Evolutionary conservation across 495 filamentous ascomycete species (phyloP), one percentile per base, ranked within the genome.

Genomic region (Baudoinia panamericana): DNA sequence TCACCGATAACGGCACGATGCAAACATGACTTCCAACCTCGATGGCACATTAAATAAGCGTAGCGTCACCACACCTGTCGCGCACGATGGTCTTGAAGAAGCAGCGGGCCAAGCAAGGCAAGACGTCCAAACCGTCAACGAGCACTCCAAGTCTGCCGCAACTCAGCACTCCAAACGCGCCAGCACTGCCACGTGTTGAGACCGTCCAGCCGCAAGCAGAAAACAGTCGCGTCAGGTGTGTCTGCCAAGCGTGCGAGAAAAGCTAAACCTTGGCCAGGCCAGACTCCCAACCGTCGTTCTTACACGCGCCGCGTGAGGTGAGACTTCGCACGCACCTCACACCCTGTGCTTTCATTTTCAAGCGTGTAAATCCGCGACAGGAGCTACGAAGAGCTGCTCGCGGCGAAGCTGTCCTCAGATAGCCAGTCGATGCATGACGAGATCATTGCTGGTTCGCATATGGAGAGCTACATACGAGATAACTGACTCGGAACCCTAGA

Each of bases 301-400:
- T 41, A 5, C 38, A 27, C 26, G 5, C 31, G 21, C 38, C 25
- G 11, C 25, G 38, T 18, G 38, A 41, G 27, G 27, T 41, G 20
- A 7, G 26, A 30, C 6, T 18, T 16, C 16, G n/a, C 5, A 8
- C 33, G 15, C 19, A 10, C 17, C 33, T 20, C 23, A 7, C 12
- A 3, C 7, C 17, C 16, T 30, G 16, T 10, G 8, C n/a, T 9
- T 7, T 21, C 17, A 12, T 8, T 12, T n/a, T 10, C 8, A 18
- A 36, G 15, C 13, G 5, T 15, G 4, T 5, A 5, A 24, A 24
- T 39, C 21, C 36, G 36, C 23, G 23, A 39, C 21, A 18, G 15
- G 9, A 31, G 30, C 38, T 41, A 41, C 38, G 19, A 41, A 19
- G 27, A 41, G 27, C 38, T 41, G 4, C 38, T 41, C 19, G 15